Percentiles rank a stretch among this genome's conserved stretches.
Conservation (phyloP, 208 protist genomes). For the Paratrypanosoma confusum region DNA sequence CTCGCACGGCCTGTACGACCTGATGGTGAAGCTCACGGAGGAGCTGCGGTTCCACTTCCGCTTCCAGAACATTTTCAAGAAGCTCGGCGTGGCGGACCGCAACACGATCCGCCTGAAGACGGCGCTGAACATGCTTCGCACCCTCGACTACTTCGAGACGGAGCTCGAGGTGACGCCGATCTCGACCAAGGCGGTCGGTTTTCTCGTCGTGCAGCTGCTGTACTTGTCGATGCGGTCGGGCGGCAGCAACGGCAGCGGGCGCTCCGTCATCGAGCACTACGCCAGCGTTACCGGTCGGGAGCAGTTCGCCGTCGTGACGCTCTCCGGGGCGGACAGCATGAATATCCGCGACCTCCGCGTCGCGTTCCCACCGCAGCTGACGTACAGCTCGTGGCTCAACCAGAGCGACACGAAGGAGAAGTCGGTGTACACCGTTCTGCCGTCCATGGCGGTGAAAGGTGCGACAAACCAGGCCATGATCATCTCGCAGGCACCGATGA, state of each 20-base stretch:
- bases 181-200: constrained; percentile 58
- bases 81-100: constrained; percentile 36
- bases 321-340: constrained; percentile 51
- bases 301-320: constrained; percentile 54
- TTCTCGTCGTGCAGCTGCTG: constrained; percentile 70
- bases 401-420: constrained; percentile 84
- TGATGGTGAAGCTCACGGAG: constrained; percentile 73
- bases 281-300: constrained; percentile 30
- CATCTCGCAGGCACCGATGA: constrained; percentile 85
- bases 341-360: constrained; percentile 68
- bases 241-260: constrained; percentile 1
- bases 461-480: constrained; percentile 85
- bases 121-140: constrained; percentile 64
- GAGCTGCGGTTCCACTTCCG: constrained; percentile 78
- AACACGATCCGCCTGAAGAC: constrained; percentile 58
- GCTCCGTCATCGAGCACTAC: constrained; percentile 58
- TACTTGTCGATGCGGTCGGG: constrained; percentile 42
- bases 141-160: constrained; percentile 84
- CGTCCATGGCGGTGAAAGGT: constrained; percentile 80
- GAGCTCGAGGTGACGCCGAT: constrained; percentile 45
- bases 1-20: constrained; percentile 37
- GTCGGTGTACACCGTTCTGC: constrained; percentile 84
- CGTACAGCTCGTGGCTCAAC: constrained; percentile 83
- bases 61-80: constrained; percentile 66
- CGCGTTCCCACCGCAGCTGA: constrained; percentile 82